These are phyloP conservation scores for Phytophthora cryptogea DNA, from an alignment of 352 stramenopile species.

Conservation along the genomic window DNA sequence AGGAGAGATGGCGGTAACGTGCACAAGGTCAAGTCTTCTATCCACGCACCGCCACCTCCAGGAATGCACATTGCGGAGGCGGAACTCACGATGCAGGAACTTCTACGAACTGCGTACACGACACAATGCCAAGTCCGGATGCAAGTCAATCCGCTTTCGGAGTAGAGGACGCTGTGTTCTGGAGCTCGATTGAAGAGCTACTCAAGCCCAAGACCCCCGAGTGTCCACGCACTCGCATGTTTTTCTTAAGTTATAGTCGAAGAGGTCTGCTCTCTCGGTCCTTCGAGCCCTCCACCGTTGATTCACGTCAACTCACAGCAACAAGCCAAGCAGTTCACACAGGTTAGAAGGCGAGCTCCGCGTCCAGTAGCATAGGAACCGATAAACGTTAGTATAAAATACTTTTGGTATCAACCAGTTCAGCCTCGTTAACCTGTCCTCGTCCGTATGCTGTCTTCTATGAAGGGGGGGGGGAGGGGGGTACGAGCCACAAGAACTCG, in stretches of 20 bases:
- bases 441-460: no score
- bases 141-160: slow-evolving; percentile 67
- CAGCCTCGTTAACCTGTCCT: no score
- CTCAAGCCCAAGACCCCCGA: background rate
- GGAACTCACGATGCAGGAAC: slow-evolving; percentile 82
- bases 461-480: no score
- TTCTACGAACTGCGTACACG: slow-evolving; percentile 82
- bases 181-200: slow-evolving; percentile 32
- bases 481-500: background rate
- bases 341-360: background rate
- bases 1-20: slow-evolving; percentile 26
- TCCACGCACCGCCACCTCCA: slow-evolving; percentile 46
- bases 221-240: background rate
- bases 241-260: slow-evolving; percentile 47
- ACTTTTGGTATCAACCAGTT: background rate
- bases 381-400: background rate
- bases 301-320: background rate
- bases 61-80: slow-evolving; percentile 70
- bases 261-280: background rate
- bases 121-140: slow-evolving; percentile 84
- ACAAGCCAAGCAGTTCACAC: slow-evolving; percentile 20
- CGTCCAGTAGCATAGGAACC: background rate
- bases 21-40: slow-evolving; percentile 36
- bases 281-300: background rate
- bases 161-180: slow-evolving; percentile 12